phyloP scores from a whole-genome alignment of 441 rosid species.

The Aleurites moluccanus region DNA sequence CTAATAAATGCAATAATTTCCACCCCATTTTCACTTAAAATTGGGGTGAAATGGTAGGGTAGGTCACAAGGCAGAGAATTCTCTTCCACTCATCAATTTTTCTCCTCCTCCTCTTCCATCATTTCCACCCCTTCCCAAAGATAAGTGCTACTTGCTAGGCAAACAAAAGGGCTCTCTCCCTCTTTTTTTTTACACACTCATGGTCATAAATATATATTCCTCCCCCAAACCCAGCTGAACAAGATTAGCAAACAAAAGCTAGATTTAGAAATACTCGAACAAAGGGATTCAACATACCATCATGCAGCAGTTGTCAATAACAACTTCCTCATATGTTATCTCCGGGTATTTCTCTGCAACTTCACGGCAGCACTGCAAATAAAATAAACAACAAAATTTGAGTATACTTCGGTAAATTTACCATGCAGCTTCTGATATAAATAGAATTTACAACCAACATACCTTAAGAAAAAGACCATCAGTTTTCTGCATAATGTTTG shows the following conservation, averaged over 20 bases:
- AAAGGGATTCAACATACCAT: conserved; percentile 56
- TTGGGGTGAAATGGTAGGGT: too few relatives aligned
- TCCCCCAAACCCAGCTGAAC: too few relatives aligned
- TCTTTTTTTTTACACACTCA: too few relatives aligned
- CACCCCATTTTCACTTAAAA: too few relatives aligned
- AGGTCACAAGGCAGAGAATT: too few relatives aligned
- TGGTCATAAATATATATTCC: too few relatives aligned
- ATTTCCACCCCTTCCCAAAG: too few relatives aligned
- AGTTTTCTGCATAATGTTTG: conserved; percentile 99
- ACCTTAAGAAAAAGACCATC: conserved; percentile 99
- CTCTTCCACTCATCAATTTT: too few relatives aligned
- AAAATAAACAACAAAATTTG: conserved; percentile 19
- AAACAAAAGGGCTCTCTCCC: too few relatives aligned
- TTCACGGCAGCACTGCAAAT: conserved; percentile 88
- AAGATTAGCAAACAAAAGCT: not conserved
- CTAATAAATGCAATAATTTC: too few relatives aligned
- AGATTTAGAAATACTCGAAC: not conserved
- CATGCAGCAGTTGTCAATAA: conserved; percentile 99
- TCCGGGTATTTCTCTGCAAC: conserved; percentile 95
- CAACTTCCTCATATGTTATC: conserved; percentile 91
- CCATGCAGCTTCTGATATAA: not conserved
- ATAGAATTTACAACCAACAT: conserved; percentile 2
- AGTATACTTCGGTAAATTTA: not conserved
- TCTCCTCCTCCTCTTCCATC: too few relatives aligned
- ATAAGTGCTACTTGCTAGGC: too few relatives aligned